Conservation (phyloP, 768 basidiomycete genomes). For the Clitopilus passeckerianus region DNA sequence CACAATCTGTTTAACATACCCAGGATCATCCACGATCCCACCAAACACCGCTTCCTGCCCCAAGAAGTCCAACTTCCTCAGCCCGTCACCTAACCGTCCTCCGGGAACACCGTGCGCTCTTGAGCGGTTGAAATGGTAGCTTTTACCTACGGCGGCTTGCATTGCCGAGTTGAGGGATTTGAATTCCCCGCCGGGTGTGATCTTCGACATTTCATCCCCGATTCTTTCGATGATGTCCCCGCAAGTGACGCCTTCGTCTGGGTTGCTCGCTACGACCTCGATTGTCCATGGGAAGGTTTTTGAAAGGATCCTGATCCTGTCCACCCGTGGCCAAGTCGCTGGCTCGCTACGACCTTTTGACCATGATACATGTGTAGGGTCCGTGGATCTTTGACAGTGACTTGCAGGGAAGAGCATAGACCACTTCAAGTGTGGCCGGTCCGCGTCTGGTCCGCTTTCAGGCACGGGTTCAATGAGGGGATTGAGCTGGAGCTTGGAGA, state of each 20-base stretch:
- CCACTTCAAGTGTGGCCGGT: slow-evolving; percentile 58
- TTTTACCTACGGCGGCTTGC: slow-evolving; percentile 38
- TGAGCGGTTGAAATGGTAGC: slow-evolving; percentile 66
- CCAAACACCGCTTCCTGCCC: slow-evolving; percentile 55
- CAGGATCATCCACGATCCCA: slow-evolving; percentile 48
- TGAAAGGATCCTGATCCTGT: slow-evolving; percentile 48
- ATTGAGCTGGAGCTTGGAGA: slow-evolving; percentile 47
- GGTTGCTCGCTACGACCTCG: slow-evolving; percentile 36
- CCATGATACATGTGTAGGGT: slow-evolving; percentile 60
- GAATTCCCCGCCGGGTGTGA: slow-evolving; percentile 50
- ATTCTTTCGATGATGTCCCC: slow-evolving; percentile 60
- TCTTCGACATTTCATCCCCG: slow-evolving; percentile 41
- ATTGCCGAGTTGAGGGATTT: slow-evolving; percentile 28
- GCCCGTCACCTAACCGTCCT: slow-evolving; percentile 54
- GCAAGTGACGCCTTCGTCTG: slow-evolving; percentile 56
- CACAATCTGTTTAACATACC: slow-evolving; percentile 35
- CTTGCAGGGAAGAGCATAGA: slow-evolving; percentile 67
- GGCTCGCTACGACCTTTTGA: slow-evolving; percentile 57
- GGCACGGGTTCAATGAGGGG: slow-evolving; percentile 50
- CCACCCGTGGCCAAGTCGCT: slow-evolving; percentile 60
- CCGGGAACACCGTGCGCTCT: slow-evolving; percentile 63
- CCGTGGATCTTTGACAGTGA: slow-evolving; percentile 59
- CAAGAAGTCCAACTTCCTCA: slow-evolving; percentile 68
- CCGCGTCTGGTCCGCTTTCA: slow-evolving; percentile 24
- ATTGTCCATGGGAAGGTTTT: slow-evolving; percentile 53